Evolutionary conservation across 2,329 filamentous ascomycete species (phyloP).

Genomic region (Verticillium dahliae): DNA sequence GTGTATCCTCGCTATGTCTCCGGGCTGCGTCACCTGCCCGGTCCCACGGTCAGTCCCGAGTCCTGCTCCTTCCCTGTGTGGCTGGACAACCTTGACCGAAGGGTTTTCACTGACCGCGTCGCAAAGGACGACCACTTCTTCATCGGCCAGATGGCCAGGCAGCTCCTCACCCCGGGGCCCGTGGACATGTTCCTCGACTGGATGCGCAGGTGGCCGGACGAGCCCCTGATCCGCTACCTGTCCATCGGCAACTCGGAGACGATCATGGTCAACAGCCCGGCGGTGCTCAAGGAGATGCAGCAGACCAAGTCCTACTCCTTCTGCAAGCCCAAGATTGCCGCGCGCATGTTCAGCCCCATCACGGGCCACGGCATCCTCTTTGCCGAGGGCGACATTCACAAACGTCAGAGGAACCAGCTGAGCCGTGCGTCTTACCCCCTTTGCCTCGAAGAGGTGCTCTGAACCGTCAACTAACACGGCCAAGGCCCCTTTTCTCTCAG

Average conservation of each 20-base stretch:
- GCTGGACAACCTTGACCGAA: background rate
- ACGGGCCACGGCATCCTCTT: conserved; percentile 27
- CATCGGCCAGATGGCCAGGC: conserved; percentile 31
- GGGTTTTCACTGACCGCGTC: background rate
- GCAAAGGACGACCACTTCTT: conserved; percentile 29
- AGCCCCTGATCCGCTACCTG: conserved; percentile 30
- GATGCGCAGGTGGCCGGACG: conserved; percentile 23
- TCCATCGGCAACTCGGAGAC: conserved; percentile 26
- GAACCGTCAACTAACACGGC: background rate
- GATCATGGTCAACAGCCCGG: conserved; percentile 27
- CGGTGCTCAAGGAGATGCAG: conserved; percentile 28
- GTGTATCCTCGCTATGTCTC: conserved; percentile 36
- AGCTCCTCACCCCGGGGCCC: conserved; percentile 20
- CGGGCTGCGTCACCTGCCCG: conserved; percentile 35
- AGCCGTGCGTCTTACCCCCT: conserved; percentile 7
- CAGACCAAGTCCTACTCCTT: conserved; percentile 31
- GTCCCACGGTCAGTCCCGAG: conserved; percentile 26
- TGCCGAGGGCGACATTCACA: conserved; percentile 27
- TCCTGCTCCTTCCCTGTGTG: background rate
- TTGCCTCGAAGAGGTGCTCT: background rate
- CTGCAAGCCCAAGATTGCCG: conserved; percentile 25
- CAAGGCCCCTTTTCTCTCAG: conserved; percentile 26
- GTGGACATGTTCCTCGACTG: conserved; percentile 20
- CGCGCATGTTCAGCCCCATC: conserved; percentile 25
- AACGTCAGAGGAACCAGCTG: conserved; percentile 24